Evolutionary conservation across 2,329 filamentous ascomycete genomes (phyloP).

Genomic region (Bipolaris cookei): DNA sequence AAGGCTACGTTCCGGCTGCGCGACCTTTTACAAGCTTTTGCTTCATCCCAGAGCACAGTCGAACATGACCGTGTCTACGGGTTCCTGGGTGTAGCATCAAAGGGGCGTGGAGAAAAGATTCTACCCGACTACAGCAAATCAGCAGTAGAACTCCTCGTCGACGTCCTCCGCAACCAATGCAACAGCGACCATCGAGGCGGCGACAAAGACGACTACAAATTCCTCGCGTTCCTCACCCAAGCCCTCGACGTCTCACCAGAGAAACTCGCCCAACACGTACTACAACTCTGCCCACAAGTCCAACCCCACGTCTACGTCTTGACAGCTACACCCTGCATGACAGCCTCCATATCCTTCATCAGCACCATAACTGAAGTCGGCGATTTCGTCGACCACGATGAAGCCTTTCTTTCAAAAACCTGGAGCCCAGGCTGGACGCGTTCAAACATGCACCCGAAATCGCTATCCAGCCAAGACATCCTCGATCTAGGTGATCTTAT

Average conservation of each 20-base stretch:
- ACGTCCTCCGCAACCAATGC: constrained; percentile 22
- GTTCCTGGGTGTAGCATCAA: constrained; percentile 19
- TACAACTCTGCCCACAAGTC: constrained; percentile 5
- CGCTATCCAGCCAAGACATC: constrained; percentile 12
- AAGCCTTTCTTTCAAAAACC: constrained; percentile 10
- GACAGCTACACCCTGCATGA: constrained; percentile 10
- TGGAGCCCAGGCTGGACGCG: constrained; percentile 12
- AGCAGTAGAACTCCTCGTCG: constrained; percentile 20
- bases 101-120: constrained; percentile 13
- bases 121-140: constrained; percentile 19
- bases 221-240: constrained; percentile 16
- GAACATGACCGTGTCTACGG: constrained; percentile 22
- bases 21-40: constrained; percentile 21
- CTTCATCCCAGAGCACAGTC: constrained; percentile 16
- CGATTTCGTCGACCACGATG: constrained; percentile 12
- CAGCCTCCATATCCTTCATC: constrained; percentile 12
- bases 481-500: constrained; percentile 7
- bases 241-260: constrained; percentile 16
- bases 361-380: constrained; percentile 16
- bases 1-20: constrained; percentile 19
- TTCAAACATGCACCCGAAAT: constrained; percentile 18
- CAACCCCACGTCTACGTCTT: constrained; percentile 18
- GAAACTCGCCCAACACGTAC: constrained; percentile 13
- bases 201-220: constrained; percentile 16
- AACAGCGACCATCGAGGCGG: constrained; percentile 2